These are phyloP conservation scores for Cyclostephanos tholiformis DNA, from an alignment of 108 stramenopile genomes.

Conservation along the genomic window DNA sequence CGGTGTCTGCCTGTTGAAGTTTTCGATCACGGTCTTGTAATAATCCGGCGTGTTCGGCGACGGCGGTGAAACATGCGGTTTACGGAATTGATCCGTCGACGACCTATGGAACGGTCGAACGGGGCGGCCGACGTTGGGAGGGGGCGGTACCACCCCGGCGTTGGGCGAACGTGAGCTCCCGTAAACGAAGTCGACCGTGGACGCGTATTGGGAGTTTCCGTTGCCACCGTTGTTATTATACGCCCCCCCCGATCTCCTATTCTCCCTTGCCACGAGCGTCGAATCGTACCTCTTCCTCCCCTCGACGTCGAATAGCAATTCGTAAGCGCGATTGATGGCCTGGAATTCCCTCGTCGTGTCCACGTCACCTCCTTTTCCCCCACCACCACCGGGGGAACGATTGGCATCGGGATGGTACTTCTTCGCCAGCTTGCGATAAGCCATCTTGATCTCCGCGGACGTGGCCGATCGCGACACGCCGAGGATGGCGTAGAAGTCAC, in stretches of 20 bases:
- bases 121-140: too few species aligned
- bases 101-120: background rate
- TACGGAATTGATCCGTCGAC: background rate
- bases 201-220: background rate
- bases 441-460: conserved; percentile 79
- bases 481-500: conserved; percentile 84
- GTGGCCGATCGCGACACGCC: conserved; percentile 71
- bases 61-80: background rate
- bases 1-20: background rate
- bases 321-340: conserved; percentile 88
- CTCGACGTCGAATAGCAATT: conserved; percentile 86
- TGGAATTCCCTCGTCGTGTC: conserved; percentile 80
- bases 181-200: background rate
- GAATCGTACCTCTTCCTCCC: conserved; percentile 85
- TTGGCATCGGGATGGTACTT: conserved; percentile 90
- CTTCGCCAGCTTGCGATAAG: conserved; percentile 84
- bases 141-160: background rate
- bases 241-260: conserved; percentile 52
- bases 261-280: conserved; percentile 81
- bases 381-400: conserved; percentile 2
- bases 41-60: background rate
- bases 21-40: background rate
- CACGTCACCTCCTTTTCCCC: conserved; percentile 10
- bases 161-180: background rate
- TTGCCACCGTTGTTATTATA: too few species aligned